A percentile compares a stretch with the other conserved stretches of the same genome.
These are phyloP conservation scores for Hordeum marinum DNA, from an alignment of 176 grass and related monocot species.

Conservation along the genomic window DNA sequence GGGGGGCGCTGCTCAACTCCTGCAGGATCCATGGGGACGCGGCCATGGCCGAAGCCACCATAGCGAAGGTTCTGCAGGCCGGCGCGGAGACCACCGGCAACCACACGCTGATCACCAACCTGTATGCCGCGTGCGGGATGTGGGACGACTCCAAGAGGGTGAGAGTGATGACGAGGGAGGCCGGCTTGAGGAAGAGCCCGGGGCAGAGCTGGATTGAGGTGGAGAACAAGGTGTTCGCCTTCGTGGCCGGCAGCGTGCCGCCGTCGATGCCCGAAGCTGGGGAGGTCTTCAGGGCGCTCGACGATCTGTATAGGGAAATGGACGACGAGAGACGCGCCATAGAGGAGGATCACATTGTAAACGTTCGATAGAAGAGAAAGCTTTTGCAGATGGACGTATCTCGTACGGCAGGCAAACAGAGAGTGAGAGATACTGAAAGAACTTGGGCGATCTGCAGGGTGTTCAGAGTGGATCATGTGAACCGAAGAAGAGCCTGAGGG, in stretches of 20 bases:
- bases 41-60: slow-evolving; percentile 22
- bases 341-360: not conserved
- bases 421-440: too few relatives aligned
- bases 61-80: slow-evolving; percentile 21
- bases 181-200: slow-evolving; percentile 53
- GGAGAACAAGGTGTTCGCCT: slow-evolving; percentile 37
- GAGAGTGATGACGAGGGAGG: slow-evolving; percentile 49
- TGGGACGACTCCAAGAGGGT: slow-evolving; percentile 52
- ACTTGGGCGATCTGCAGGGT: too few relatives aligned
- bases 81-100: slow-evolving; percentile 32
- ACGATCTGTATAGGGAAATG: slow-evolving; percentile 31
- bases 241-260: not conserved
- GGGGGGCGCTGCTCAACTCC: slow-evolving; percentile 63
- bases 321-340: not conserved
- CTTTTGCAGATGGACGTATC: not conserved
- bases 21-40: slow-evolving; percentile 47
- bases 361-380: not conserved
- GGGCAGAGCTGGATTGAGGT: slow-evolving; percentile 67
- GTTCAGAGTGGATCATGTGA: not conserved
- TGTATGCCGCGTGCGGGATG: slow-evolving; percentile 53
- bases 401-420: not conserved
- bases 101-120: slow-evolving; percentile 51
- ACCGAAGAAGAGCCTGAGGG: slow-evolving; percentile 39
- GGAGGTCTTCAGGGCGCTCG: slow-evolving; percentile 23
- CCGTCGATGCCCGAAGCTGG: not conserved